Evolutionary conservation across 2,329 filamentous ascomycete genomes (phyloP), one percentile per base, ranked within the genome.

Genomic region (Colletotrichum sp.): DNA sequence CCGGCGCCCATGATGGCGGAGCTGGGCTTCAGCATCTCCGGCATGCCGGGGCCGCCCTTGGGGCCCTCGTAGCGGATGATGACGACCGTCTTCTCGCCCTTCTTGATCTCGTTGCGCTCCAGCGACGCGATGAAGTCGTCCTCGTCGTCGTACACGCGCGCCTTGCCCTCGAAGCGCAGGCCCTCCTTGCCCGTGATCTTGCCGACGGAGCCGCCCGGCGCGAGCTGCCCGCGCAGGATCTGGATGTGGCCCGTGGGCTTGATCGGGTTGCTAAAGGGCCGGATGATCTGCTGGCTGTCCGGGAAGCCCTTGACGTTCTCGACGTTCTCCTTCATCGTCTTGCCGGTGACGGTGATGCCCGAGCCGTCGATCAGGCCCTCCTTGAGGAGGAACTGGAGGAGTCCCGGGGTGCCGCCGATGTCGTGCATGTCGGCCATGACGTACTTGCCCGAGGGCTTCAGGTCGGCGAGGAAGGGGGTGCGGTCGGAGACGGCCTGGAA

Each of bases 141-240:
- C 85, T 98, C 96, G 79, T 95, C 95, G 85, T 98, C 90, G 84
- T 96, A 98, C 78, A 96, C 95, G 57, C 92, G 90, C 6, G 96
- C 96, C 82, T 93, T 95, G 75, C 96, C 96, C 15, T 90, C 92
- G 85, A 98, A 98, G 13, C 87, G 89, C 18, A 95, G 90, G n/a
- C 96, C 96, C 85, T 98, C 96, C 87, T 98, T 98, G 66, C 96
- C 96, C 0, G 96, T 98, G 84, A 98, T 98, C 86, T 98, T 98
- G 77, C 95, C 96, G 13, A 98, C 96, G 1, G 95, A 95, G 66
- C 96, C 96, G 12, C 93, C 94, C 3, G 96, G 96, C 1, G 96
- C 95, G 48, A 98, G 91, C 75, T 95, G 95, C 52, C 96, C 96
- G 77, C 93, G 92, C 34, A 98, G 90, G 79, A 98, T 98, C 88